phyloP scores from a whole-genome alignment of 2,329 filamentous ascomycete species.

The Tympanopsis confertula region DNA sequence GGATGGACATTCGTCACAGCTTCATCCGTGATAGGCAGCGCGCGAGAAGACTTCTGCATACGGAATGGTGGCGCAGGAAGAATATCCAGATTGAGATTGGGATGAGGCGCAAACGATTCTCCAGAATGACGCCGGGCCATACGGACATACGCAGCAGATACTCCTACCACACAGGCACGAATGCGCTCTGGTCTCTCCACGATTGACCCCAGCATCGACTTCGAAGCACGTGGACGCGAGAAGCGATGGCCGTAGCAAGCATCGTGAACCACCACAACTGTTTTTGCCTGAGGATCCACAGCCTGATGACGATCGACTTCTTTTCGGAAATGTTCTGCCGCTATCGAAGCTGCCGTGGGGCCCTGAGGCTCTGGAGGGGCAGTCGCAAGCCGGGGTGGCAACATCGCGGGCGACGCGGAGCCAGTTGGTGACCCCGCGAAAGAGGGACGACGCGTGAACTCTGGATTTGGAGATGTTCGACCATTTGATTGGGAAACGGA shows the following conservation, averaged over 20 bases:
- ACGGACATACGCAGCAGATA: slow-evolving; percentile 59
- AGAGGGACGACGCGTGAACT: no score
- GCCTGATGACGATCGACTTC: slow-evolving; percentile 37
- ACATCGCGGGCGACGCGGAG: no score
- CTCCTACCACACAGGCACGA: slow-evolving; percentile 51
- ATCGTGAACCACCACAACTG: slow-evolving; percentile 59
- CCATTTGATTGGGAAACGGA: slow-evolving; percentile 15
- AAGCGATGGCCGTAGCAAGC: slow-evolving; percentile 63
- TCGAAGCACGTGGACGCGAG: slow-evolving; percentile 49
- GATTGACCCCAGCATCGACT: slow-evolving; percentile 45
- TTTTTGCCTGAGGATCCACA: slow-evolving; percentile 21
- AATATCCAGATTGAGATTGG: slow-evolving; percentile 26
- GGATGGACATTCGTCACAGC: slow-evolving; percentile 61
- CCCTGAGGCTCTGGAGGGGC: background rate
- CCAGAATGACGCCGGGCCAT: slow-evolving; percentile 49
- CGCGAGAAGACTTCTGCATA: slow-evolving; percentile 50
- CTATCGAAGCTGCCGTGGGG: slow-evolving; percentile 19
- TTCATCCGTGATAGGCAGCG: slow-evolving; percentile 44
- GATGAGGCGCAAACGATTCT: slow-evolving; percentile 42
- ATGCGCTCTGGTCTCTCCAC: slow-evolving; percentile 64
- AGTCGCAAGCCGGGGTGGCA: no score
- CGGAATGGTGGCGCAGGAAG: slow-evolving; percentile 44
- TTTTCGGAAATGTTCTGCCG: slow-evolving; percentile 39
- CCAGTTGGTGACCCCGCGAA: no score
- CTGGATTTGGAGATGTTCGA: slow-evolving; percentile 14